Base-by-base conservation (phyloP, 2,329 filamentous ascomycete genomes). In the Pestalotiopsis sp. region DNA sequence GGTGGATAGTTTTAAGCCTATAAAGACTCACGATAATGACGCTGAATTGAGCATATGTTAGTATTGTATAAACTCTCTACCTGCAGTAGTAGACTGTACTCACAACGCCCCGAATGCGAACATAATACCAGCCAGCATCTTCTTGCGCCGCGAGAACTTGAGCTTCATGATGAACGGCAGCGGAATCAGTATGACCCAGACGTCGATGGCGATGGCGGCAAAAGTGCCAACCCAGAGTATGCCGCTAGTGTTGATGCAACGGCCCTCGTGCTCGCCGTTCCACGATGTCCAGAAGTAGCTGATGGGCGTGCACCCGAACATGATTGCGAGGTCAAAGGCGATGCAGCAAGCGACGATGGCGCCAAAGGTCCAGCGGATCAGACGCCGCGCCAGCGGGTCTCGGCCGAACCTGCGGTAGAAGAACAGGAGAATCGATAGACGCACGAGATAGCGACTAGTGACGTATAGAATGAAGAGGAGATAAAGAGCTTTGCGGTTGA, bases 381-480 rank as follows among this genome's bases (percentile, higher is more conserved):
- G 60, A 5, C 75, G 76, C 14, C 80, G 79, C 13, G 56, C 56
- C 10, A 86, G 79, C 3, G 61, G 67, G 0, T 65, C 68, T 0
- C 75, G 72, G 0, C 84, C 84, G 69, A 89, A 89, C 66, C 89
- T 84, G 65, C 84, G 82, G 4, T 86, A 76, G 71, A 87, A 88
- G 74, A 89, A 87, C 71, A 85, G 79, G 1, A 89, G 76, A 26
- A 89, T 78, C 0, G 85, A 81, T 4, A 86, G 74, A 70, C 71
- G 70, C 3, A 71, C 55, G 30, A 71, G 35, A 62, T 52, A 56
- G 6, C 69, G 44, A 35, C 68, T 64, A 14, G 69, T 38, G 56
- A 68, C 68, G 64, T 71, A 73, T 11, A 70, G 48, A 63, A 77
- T 68, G 44, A 73, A 71, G 64, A 6, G 78, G 69, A 79, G 72